A percentile compares a stretch with the other conserved stretches of the same genome.
These are phyloP conservation scores for Protomyces macrosporus DNA, from an alignment of 1,139 yeast genomes.

Conservation along the genomic window DNA sequence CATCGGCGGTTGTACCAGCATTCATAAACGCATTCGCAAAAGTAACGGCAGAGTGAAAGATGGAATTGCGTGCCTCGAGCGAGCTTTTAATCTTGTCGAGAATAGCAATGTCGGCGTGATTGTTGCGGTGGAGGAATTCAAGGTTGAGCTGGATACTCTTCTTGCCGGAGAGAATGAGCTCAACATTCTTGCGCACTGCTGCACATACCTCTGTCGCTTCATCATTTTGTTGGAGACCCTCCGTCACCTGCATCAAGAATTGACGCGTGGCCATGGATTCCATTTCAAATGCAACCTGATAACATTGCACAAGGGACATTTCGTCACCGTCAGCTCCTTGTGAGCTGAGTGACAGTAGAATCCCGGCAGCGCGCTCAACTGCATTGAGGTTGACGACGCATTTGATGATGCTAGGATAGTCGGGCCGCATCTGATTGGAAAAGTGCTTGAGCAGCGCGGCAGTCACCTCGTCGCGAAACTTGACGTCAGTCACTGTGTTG, in stretches of 20 bases:
- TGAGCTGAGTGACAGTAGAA: constrained; percentile 57
- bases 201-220: constrained; percentile 47
- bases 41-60: constrained; percentile 93
- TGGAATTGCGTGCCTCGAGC: constrained; percentile 86
- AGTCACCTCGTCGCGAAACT: constrained; percentile 53
- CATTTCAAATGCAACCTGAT: constrained; percentile 92
- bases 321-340: constrained; percentile 38
- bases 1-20: constrained; percentile 94
- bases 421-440: constrained; percentile 56
- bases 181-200: constrained; percentile 33
- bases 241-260: constrained; percentile 58
- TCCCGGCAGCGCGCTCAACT: constrained; percentile 56
- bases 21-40: constrained; percentile 93
- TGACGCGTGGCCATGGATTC: constrained; percentile 93
- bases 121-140: constrained; percentile 79
- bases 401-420: constrained; percentile 74
- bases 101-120: constrained; percentile 78
- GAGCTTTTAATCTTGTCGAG: constrained; percentile 74
- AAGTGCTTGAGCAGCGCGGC: constrained; percentile 56
- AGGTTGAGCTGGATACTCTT: constrained; percentile 92
- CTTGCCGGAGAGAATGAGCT: constrained; percentile 71
- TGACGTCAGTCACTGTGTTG: constrained; percentile 57
- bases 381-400: constrained; percentile 86
- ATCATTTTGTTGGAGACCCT: constrained; percentile 34
- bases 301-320: constrained; percentile 54